Conservation (phyloP, 768 basidiomycete species). For the Pleurotus pulmonarius region DNA sequence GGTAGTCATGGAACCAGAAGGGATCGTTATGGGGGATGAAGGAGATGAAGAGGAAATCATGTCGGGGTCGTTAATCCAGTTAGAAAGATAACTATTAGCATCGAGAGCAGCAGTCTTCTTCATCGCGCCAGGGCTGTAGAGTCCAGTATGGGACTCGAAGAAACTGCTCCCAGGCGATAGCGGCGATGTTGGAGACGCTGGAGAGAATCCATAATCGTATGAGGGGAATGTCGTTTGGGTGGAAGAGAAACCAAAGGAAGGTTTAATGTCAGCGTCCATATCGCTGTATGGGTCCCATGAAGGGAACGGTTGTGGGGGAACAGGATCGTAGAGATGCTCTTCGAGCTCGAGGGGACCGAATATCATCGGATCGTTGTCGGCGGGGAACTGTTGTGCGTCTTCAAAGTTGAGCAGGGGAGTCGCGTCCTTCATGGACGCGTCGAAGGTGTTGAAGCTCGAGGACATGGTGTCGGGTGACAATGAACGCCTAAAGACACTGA, state of each 20-base stretch:
- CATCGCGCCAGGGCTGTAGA: conserved; percentile 35
- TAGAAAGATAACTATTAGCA: conserved; percentile 41
- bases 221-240: conserved; percentile 17
- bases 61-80: conserved; percentile 67
- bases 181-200: conserved; percentile 35
- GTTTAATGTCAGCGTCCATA: conserved; percentile 20
- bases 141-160: conserved; percentile 31
- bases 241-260: conserved; percentile 34
- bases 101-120: conserved; percentile 44
- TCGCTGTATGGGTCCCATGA: conserved; percentile 34
- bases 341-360: conserved; percentile 61
- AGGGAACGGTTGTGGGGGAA: conserved; percentile 12
- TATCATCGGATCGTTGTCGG: conserved; percentile 50
- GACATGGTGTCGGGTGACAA: conserved; percentile 21
- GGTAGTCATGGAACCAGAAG: conserved; percentile 38
- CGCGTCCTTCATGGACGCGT: conserved; percentile 23
- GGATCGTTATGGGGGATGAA: conserved; percentile 25
- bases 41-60: conserved; percentile 21
- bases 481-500: conserved; percentile 27
- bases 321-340: conserved; percentile 23
- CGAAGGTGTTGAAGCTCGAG: conserved; percentile 15
- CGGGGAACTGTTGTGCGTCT: conserved; percentile 26
- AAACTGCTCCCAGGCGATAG: conserved; percentile 15
- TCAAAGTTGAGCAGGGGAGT: conserved; percentile 33
- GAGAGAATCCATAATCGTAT: conserved; percentile 33